Evolutionary conservation across 768 basidiomycete species (phyloP).

Genomic region (Leucocoprinus birnbaumii): DNA sequence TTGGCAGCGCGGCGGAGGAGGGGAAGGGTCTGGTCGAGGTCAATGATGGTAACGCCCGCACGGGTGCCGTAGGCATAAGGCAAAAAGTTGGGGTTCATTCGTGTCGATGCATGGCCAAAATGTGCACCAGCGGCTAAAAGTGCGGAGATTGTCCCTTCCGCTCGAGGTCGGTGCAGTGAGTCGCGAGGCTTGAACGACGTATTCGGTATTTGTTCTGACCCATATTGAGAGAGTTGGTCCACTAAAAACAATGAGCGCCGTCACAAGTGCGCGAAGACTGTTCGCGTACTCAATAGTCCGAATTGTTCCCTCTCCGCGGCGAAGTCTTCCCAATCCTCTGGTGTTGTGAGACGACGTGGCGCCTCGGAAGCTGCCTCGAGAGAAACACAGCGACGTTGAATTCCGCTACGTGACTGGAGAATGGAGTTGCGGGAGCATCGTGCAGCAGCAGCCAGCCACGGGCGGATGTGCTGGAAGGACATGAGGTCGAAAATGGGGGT

Average conservation of each 20-base stretch:
- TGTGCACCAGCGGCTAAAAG: conserved; percentile 93
- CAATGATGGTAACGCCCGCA: conserved; percentile 87
- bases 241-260: conserved; percentile 37
- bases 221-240: conserved; percentile 61
- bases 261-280: conserved; percentile 8
- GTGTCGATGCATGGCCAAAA: conserved; percentile 81
- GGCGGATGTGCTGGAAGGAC: conserved; percentile 33
- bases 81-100: conserved; percentile 87
- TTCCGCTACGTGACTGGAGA: conserved; percentile 12
- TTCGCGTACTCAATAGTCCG: conserved; percentile 49
- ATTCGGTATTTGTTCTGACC: conserved; percentile 71
- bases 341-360: conserved; percentile 34
- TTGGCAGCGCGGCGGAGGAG: conserved; percentile 88
- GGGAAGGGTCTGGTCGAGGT: conserved; percentile 91
- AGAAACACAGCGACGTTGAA: conserved; percentile 22
- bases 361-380: conserved; percentile 21
- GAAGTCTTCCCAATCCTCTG: conserved; percentile 63
- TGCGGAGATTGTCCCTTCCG: conserved; percentile 79
- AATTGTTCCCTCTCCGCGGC: conserved; percentile 56
- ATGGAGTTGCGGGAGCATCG: conserved; percentile 23
- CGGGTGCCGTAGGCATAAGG: conserved; percentile 94
- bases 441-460: conserved; percentile 33
- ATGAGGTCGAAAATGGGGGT: conserved; percentile 26
- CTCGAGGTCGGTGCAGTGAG: conserved; percentile 60
- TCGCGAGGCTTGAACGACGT: conserved; percentile 77